Evolutionary conservation across 2,329 filamentous ascomycete genomes (phyloP), one percentile per base, ranked within the genome.

Genomic region (Ophiostoma tasmaniense): DNA sequence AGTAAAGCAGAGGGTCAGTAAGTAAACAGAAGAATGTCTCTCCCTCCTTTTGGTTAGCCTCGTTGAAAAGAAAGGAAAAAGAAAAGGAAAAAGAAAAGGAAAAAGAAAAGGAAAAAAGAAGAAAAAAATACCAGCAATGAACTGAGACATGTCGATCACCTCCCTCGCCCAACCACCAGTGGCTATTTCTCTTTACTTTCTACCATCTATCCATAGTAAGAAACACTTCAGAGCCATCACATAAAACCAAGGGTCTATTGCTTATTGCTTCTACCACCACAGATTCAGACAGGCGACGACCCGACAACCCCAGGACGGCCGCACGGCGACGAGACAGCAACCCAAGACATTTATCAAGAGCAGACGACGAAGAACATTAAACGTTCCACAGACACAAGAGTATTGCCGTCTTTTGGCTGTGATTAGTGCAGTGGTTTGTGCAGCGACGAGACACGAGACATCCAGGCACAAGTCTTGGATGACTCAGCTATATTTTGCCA

Each of bases 101-200:
- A 13, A 11, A 25, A 25, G 2, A 25, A 13, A 25, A 28, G 8
- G 11, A 13, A 7, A 11, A 25, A 25, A 55, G 20, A 25, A 59
- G 30, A 17, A 30, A 30, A 30, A 30, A 20, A 14, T 17, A 59
- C 11, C 5, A 28, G 55, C 13, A 10, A 61, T 20, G 30, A 59
- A 1, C 42, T 30, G 55, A 61, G 55, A 61, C 55, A 61, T 30
- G 55, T 8, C 55, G 55, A 61, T 61, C 52, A 39, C 25, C 55
- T 61, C 55, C 55, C 55, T 61, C 55, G 14, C 55, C 55, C 55
- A 61, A 61, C 55, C 55, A 61, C 55, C 55, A 20, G 50, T 55
- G 50, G 50, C 50, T 55, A 55, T 55, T 55, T n/a, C 20, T 22
- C 11, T 4, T 52, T n/a, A n/a, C 45, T 52, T 25, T 52, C n/a